A percentile compares a stretch with the other conserved stretches of the same genome.
Conservation (phyloP, 352 stramenopile genomes). For the Phytophthora hybrid region DNA sequence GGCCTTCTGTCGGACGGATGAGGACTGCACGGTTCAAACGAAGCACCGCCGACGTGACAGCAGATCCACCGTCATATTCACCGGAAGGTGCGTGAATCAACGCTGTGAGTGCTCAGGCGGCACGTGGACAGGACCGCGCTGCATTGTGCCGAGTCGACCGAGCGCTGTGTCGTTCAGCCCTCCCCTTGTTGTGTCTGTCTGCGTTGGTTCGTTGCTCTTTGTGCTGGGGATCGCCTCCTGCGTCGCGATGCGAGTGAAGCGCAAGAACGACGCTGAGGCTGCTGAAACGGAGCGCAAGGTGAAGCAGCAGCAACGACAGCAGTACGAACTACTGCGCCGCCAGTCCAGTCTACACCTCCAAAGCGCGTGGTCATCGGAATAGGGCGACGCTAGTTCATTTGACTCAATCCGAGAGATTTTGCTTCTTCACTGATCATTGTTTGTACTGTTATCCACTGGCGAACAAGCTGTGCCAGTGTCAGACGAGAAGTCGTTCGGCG, state of each 20-base stretch:
- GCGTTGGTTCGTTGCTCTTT: constrained; percentile 28
- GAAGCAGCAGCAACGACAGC: constrained; percentile 40
- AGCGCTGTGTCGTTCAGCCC: constrained; percentile 34
- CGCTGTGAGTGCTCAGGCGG: constrained; percentile 48
- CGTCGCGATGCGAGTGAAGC: constrained; percentile 18
- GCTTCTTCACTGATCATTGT: background rate
- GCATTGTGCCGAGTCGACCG: constrained; percentile 38
- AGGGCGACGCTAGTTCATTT: background rate
- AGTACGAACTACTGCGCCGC: constrained; percentile 33
- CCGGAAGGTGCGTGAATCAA: constrained; percentile 50
- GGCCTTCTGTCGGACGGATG: constrained; percentile 60
- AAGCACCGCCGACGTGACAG: background rate
- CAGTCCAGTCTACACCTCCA: constrained; percentile 35
- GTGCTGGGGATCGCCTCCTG: constrained; percentile 26
- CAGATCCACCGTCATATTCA: constrained; percentile 19
- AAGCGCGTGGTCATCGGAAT: constrained; percentile 32
- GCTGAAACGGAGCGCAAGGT: constrained; percentile 31
- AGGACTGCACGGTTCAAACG: constrained; percentile 66
- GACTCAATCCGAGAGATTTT: background rate
- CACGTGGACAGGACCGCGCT: constrained; percentile 60
- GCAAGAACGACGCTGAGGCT: constrained; percentile 27
- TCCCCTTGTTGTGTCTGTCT: constrained; percentile 27
- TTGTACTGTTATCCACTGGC: background rate
- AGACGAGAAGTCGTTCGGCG: too few species aligned
- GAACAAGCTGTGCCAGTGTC: too few species aligned